These are phyloP conservation scores for Spirogloea muscicola DNA, from an alignment of 139 green algal species.

Conservation along the genomic window DNA sequence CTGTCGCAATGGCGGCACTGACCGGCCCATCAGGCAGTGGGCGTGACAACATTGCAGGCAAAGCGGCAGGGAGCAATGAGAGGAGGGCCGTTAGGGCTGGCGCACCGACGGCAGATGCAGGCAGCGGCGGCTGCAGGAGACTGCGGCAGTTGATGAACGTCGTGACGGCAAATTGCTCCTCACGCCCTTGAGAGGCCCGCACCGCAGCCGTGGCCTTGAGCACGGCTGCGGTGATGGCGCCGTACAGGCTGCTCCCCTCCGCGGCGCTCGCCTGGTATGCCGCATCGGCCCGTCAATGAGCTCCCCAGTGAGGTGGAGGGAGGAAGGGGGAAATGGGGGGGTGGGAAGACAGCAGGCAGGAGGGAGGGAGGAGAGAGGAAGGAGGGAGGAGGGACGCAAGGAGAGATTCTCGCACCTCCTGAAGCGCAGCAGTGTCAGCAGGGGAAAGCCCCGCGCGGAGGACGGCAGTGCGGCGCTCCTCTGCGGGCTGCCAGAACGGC, in stretches of 20 bases:
- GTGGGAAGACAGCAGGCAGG: too few relatives aligned
- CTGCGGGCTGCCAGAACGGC: conserved; percentile 5
- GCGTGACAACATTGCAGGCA: too few relatives aligned
- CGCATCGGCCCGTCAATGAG: too few relatives aligned
- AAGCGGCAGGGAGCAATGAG: too few relatives aligned
- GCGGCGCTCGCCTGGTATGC: conserved; percentile 11
- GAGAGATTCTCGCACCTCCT: too few relatives aligned
- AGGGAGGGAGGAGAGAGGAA: too few relatives aligned
- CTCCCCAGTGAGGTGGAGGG: too few relatives aligned
- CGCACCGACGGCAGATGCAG: background rate
- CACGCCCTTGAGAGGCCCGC: background rate
- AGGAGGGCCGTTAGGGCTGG: background rate
- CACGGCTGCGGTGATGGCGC: background rate
- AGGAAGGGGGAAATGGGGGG: too few relatives aligned
- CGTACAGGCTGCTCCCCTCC: background rate
- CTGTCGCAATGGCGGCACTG: too few relatives aligned
- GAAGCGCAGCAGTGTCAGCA: conserved; percentile 19
- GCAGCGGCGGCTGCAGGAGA: background rate
- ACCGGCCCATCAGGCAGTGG: too few relatives aligned
- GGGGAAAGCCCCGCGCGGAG: conserved; percentile 7
- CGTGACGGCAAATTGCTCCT: conserved; percentile 13
- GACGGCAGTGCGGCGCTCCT: background rate
- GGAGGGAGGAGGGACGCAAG: too few relatives aligned
- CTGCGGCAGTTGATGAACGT: conserved; percentile 22
- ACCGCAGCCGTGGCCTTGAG: conserved; percentile 9